Evolutionary conservation across 345 rosid genomes (phyloP).

Genomic region (Excoecaria cochinchinensis): DNA sequence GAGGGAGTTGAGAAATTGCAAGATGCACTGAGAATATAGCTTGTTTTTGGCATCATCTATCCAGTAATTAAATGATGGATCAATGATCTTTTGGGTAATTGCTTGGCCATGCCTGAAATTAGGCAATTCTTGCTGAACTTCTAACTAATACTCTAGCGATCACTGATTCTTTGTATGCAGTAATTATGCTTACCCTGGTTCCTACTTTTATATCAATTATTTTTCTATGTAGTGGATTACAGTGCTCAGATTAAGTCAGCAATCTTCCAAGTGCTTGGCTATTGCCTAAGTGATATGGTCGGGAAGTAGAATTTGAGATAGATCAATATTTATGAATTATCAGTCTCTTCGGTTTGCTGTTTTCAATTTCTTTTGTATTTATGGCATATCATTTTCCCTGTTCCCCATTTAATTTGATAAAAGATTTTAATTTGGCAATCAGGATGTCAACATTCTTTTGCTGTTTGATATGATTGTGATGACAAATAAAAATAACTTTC

Average conservation of each 20-base stretch:
- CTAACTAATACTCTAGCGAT: not conserved
- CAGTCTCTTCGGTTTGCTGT: not conserved
- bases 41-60: not conserved
- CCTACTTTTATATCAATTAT: not conserved
- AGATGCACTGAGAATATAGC: not conserved
- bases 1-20: not conserved
- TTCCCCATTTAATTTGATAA: not conserved
- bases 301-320: slow-evolving; percentile 1
- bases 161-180: not conserved
- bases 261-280: not conserved
- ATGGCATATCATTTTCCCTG: not conserved
- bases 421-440: not conserved
- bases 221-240: not conserved
- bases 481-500: not conserved
- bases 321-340: not conserved
- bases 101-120: not conserved
- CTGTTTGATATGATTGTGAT: slow-evolving; percentile 7
- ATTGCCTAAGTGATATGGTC: not conserved
- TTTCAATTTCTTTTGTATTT: not conserved
- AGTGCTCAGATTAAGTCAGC: not conserved
- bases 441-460: not conserved
- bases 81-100: not conserved
- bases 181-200: not conserved
- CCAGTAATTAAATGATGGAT: not conserved
- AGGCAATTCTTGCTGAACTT: not conserved